Evolutionary conservation across 2,329 filamentous ascomycete species (phyloP), one percentile per base, ranked within the genome.

Genomic region (Metarhizium robertsii): DNA sequence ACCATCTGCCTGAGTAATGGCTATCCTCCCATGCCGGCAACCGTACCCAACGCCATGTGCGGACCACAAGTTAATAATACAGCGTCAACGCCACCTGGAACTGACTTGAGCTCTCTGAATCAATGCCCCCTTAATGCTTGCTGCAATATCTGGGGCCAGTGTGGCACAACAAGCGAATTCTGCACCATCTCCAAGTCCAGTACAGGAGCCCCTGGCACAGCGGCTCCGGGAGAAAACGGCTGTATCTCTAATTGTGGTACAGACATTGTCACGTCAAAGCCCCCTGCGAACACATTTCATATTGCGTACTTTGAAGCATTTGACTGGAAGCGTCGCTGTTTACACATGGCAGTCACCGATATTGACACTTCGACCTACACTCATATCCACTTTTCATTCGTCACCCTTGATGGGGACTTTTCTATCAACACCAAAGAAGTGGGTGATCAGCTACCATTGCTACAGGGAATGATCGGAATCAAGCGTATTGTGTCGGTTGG

Each of bases 161-260:
- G 75, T 48, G 74, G 74, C n/a, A 68, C 65, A 6, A 72, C 70
- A 0, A 53, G 54, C 0, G 71, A 71, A 7, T 75, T 74, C 58
- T 77, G 73, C 61, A 65, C 60, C 16, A 55, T 62, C 2, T 54
- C 58, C 2, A 57, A 57, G 11, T 52, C 60, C 30, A 29, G 43
- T 5, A 68, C 63, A 0, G 61, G 59, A 5, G 55, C 57, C 7
- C 62, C 61, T 0, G 61, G 63, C 13, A 62, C 62, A 2, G 52
- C 57, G 3, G 47, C 50, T 20, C 58, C 59, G 7, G 59, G 56
- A n/a, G 36, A 30, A 6, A 63, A 64, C 32, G 66, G 64, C 2
- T 69, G 67, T 53, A 62, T 66, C 11, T 65, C 62, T 1, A 68
- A 65, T 57, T 69, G 65, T 25, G 64, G 64, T 14, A 63, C 48